A percentile compares a stretch with the other conserved stretches of the same genome.
These are phyloP conservation scores for Datisca glomerata DNA, from an alignment of 306 rosid genomes.

Conservation along the genomic window DNA sequence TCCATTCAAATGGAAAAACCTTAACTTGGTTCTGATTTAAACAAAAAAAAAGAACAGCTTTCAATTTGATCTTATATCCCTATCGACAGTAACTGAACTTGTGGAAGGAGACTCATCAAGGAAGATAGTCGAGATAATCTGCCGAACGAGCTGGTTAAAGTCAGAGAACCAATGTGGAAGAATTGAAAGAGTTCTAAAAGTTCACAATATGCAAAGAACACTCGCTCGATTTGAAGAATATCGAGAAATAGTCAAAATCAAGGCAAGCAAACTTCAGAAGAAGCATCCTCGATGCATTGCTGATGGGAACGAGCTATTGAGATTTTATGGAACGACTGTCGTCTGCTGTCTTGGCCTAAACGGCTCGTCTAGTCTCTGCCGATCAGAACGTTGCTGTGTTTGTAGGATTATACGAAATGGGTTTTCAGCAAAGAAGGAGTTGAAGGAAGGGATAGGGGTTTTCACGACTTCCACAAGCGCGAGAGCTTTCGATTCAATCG, in stretches of 20 bases:
- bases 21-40: no score
- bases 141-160: constrained; percentile 77
- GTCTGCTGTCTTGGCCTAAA: constrained; percentile 65
- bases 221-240: constrained; percentile 79
- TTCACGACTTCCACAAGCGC: constrained; percentile 93
- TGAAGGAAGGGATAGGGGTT: constrained; percentile 72
- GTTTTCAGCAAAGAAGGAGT: constrained; percentile 66
- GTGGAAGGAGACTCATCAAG: constrained; percentile 93
- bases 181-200: constrained; percentile 78
- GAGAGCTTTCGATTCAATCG: constrained; percentile 65
- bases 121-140: constrained; percentile 78
- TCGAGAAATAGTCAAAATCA: constrained; percentile 68
- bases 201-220: constrained; percentile 92
- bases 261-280: constrained; percentile 85
- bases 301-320: constrained; percentile 86
- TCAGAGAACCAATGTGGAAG: constrained; percentile 65
- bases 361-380: constrained; percentile 69
- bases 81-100: constrained; percentile 67
- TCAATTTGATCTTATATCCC: background rate
- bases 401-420: constrained; percentile 82
- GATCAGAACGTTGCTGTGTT: constrained; percentile 64
- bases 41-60: background rate
- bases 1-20: no score
- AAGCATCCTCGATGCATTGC: constrained; percentile 91
- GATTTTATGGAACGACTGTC: constrained; percentile 75